phyloP scores from a whole-genome alignment of 805 yeast genomes.

The Yarrowia yakushimensis region DNA sequence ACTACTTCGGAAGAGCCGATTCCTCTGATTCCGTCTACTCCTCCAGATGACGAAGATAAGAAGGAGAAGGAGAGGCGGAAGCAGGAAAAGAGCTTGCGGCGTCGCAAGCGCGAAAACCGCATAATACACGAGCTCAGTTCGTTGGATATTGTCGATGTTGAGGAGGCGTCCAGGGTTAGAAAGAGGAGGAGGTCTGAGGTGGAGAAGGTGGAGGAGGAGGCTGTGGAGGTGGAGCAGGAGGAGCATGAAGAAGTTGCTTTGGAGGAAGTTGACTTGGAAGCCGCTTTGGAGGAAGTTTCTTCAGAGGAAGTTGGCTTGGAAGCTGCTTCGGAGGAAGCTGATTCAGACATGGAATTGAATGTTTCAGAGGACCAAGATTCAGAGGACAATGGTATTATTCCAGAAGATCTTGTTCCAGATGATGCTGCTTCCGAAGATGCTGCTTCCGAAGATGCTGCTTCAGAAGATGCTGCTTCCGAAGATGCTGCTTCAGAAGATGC shows the following conservation, averaged over 20 bases:
- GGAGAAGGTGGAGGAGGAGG: background rate
- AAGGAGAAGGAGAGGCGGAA: background rate
- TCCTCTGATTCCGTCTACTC: conserved; percentile 10
- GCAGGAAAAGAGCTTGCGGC: background rate
- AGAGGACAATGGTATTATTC: too few species aligned
- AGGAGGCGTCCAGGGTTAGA: background rate
- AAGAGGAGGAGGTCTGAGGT: background rate
- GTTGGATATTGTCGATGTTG: background rate
- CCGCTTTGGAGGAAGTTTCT: too few species aligned
- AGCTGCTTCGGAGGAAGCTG: too few species aligned
- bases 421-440: too few species aligned
- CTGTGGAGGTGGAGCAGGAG: background rate
- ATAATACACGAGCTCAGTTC: conserved; percentile 4
- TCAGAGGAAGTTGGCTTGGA: too few species aligned
- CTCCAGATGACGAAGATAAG: conserved; percentile 12
- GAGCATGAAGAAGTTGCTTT: background rate
- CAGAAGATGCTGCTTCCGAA: too few species aligned
- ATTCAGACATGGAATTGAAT: too few species aligned
- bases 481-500: too few species aligned
- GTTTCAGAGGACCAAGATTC: too few species aligned
- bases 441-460: too few species aligned
- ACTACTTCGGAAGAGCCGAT: background rate
- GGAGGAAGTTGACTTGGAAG: too few species aligned
- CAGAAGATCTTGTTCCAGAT: too few species aligned
- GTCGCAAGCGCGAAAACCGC: background rate